Percentiles rank a stretch among this genome's conserved stretches.
phyloP scores from a whole-genome alignment of 2,329 filamentous ascomycete species.

The Curvularia sp. region DNA sequence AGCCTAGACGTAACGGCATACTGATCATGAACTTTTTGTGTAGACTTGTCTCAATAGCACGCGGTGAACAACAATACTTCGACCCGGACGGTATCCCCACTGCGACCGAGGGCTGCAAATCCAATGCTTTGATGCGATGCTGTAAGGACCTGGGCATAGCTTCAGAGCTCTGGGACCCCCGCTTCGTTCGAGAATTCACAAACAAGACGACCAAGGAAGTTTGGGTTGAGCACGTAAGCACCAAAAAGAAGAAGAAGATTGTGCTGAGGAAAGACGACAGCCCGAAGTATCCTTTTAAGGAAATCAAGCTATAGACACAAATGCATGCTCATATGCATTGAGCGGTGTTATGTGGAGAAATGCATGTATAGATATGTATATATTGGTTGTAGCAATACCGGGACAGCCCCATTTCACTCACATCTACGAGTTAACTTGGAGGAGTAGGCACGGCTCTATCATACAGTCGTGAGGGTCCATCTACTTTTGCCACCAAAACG shows the following conservation, averaged over 20 bases:
- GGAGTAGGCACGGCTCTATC: constrained; percentile 9
- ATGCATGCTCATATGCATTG: no score
- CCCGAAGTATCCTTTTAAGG: constrained; percentile 69
- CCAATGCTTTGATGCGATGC: constrained; percentile 96
- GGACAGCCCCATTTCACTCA: constrained; percentile 4
- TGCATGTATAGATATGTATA: constrained; percentile 9
- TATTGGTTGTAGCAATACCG: constrained; percentile 3
- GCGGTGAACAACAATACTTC: constrained; percentile 96
- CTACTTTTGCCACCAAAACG: constrained; percentile 14
- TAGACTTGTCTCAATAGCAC: constrained; percentile 88
- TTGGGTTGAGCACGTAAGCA: constrained; percentile 87
- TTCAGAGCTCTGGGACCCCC: constrained; percentile 94
- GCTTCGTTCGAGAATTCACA: constrained; percentile 85
- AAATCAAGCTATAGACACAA: constrained; percentile 42
- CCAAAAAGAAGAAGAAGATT: constrained; percentile 88
- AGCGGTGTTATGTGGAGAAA: neutral
- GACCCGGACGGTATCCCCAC: constrained; percentile 87
- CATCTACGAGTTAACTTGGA: constrained; percentile 4
- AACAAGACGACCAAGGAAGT: constrained; percentile 75
- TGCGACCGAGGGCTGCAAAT: constrained; percentile 95
- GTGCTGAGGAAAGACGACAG: constrained; percentile 85
- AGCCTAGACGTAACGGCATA: neutral
- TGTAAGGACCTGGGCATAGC: constrained; percentile 97
- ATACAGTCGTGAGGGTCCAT: constrained; percentile 13
- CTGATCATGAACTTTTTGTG: neutral